Percentiles rank a stretch among this genome's conserved stretches.
phyloP scores from a whole-genome alignment of 2,329 filamentous ascomycete genomes.

The Colletotrichum kahawae region DNA sequence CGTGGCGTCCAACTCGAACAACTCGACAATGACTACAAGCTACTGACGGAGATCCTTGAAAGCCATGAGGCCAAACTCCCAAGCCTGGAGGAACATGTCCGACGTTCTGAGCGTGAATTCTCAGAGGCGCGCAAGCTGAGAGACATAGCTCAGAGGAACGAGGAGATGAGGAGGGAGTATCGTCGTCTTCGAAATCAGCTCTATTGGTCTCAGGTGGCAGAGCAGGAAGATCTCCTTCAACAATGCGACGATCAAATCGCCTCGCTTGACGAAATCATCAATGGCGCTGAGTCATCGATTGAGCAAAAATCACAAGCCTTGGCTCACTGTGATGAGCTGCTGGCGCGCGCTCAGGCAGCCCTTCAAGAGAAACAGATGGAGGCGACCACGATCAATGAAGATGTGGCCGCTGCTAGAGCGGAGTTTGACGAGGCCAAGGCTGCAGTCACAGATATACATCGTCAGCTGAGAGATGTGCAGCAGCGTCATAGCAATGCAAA shows the following conservation, averaged over 20 bases:
- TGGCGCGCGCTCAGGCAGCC: background rate
- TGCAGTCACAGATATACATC: conserved; percentile 62
- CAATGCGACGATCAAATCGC: conserved; percentile 31
- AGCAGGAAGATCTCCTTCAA: conserved; percentile 66
- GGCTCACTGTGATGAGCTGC: conserved; percentile 4
- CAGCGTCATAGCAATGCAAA: conserved; percentile 60
- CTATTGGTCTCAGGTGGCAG: conserved; percentile 86
- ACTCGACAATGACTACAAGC: conserved; percentile 86
- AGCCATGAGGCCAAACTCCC: conserved; percentile 69
- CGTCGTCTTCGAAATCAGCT: conserved; percentile 68
- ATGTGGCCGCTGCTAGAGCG: conserved; percentile 21
- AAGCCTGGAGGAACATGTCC: conserved; percentile 67
- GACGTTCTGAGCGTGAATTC: conserved; percentile 58
- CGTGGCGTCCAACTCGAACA: conserved; percentile 93
- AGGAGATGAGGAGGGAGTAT: conserved; percentile 59
- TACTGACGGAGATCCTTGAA: conserved; percentile 81
- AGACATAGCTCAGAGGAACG: conserved; percentile 39
- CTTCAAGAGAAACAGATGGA: background rate
- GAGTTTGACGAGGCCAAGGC: conserved; percentile 57
- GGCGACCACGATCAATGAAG: background rate
- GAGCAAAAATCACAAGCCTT: conserved; percentile 45
- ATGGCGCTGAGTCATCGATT: conserved; percentile 47
- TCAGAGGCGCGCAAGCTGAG: conserved; percentile 29
- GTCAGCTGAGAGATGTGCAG: conserved; percentile 65
- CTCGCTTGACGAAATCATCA: conserved; percentile 39